Percentiles rank a stretch among this genome's conserved stretches.
phyloP scores from a whole-genome alignment of 768 basidiomycete species.

The Dictyophora rubrovolvata region DNA sequence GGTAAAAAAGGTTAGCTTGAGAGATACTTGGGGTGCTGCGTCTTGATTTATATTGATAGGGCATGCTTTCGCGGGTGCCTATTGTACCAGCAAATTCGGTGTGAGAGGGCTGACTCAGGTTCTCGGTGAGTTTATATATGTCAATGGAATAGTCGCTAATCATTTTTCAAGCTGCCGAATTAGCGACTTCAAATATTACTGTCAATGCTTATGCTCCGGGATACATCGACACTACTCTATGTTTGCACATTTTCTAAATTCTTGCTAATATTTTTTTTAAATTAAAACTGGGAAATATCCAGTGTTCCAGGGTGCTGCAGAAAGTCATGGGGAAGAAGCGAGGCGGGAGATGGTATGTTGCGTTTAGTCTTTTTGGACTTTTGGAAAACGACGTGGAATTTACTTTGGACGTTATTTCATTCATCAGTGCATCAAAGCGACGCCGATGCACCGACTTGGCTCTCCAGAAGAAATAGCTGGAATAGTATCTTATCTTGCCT shows the following conservation, averaged over 20 bases:
- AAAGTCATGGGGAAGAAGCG: too few species aligned
- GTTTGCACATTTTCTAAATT: conserved; percentile 9
- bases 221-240: conserved; percentile 19
- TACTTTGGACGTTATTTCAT: too few species aligned
- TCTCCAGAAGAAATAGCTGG: conserved; percentile 19
- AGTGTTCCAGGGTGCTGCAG: too few species aligned
- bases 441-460: conserved; percentile 15
- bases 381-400: neutral
- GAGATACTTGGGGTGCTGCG: conserved; percentile 14
- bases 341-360: too few species aligned
- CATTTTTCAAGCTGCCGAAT: conserved; percentile 21
- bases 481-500: conserved; percentile 24
- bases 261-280: too few species aligned
- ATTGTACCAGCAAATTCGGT: conserved; percentile 24
- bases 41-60: neutral
- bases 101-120: conserved; percentile 21
- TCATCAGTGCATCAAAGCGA: neutral
- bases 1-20: neutral
- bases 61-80: conserved; percentile 14
- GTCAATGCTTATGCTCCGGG: conserved; percentile 28
- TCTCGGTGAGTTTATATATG: neutral
- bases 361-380: too few species aligned
- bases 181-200: conserved; percentile 21
- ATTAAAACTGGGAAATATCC: too few species aligned
- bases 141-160: too few species aligned